Evolutionary conservation across 805 yeast genomes (phyloP), one percentile per base, ranked within the genome.

Genomic region (Ogataea thermomethanolica): DNA sequence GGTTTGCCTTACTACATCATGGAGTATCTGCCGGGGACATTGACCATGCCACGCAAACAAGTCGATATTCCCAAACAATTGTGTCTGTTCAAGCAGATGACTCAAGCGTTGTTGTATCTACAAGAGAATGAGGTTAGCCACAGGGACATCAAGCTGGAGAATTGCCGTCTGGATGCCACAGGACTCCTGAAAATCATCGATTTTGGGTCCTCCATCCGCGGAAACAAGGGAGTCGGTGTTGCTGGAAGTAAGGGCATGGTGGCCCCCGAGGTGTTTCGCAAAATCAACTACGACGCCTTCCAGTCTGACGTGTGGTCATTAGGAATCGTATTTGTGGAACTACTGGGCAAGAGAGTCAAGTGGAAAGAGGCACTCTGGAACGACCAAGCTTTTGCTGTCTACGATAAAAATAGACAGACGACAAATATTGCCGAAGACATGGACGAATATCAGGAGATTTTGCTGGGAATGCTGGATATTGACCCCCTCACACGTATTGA

Each of bases 141-240:
- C 51, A 59, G 80, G 29, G 81, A 76, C 55, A 50, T 76, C 37
- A 76, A 76, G 54, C 58, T 70, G 17, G 74, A 66, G 21, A 76
- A 76, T 45, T 48, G 74, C 33, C 64, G 74, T 25, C 35, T 74
- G 14, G 61, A 52, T 32, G 15, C 13, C 1, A 32, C 44, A 11
- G 65, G 65, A 0, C 33, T 41, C 2, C 47, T 73, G 29, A 75
- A 74, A 50, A 46, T 76, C 13, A 69, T 76, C 24, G 81, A 76
- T 57, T 76, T 74, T 53, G 79, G 79, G 4, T 65, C 74, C 1
- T 70, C 78, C 5, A 44, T 45, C 5, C 24, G 25, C 8, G 58
- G 53, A 4, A 27, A 37, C n/a, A 39, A 48, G 1, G 29, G 54
- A 15, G 41, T 61, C 22, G 80, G 81, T 2, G 48, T 73, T 10